Evolutionary conservation across 805 yeast genomes (phyloP).

Genomic region (Wickerhamomyces xylosicus): DNA sequence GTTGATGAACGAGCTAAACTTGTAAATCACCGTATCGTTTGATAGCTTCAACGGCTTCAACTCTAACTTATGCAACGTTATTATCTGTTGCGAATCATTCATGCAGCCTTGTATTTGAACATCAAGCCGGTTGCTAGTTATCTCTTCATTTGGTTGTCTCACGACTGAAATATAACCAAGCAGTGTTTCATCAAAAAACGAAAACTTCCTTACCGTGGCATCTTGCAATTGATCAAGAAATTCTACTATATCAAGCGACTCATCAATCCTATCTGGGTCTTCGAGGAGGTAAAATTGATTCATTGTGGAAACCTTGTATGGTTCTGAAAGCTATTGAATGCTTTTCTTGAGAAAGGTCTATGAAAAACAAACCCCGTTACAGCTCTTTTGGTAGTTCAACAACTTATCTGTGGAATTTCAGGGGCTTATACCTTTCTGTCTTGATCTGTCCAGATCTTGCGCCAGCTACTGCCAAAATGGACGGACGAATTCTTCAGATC

Average conservation of each 20-base stretch:
- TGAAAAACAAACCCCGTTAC: too few relatives aligned
- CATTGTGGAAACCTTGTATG: too few relatives aligned
- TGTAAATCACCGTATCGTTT: conserved; percentile 2
- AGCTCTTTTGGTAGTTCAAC: too few relatives aligned
- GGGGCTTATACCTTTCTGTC: too few relatives aligned
- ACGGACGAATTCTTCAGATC: too few relatives aligned
- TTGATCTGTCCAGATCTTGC: too few relatives aligned
- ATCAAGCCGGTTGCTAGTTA: neutral
- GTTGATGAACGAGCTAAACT: conserved; percentile 8
- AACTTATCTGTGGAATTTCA: too few relatives aligned
- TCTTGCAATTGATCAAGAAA: neutral
- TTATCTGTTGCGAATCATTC: neutral
- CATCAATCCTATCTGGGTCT: neutral
- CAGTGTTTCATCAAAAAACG: conserved; percentile 1
- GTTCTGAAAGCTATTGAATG: too few relatives aligned
- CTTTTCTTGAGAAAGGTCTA: too few relatives aligned
- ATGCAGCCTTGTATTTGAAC: neutral
- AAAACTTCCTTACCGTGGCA: neutral
- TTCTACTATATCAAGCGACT: neutral
- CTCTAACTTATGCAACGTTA: neutral
- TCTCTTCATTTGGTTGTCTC: neutral
- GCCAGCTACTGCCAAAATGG: too few relatives aligned
- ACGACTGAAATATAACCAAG: conserved; percentile 1
- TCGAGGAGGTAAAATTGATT: neutral
- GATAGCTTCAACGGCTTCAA: neutral